Evolutionary conservation across 139 green algal species (phyloP), one percentile per base, ranked within the genome.

Genomic region (Picochlorum costavermella): DNA sequence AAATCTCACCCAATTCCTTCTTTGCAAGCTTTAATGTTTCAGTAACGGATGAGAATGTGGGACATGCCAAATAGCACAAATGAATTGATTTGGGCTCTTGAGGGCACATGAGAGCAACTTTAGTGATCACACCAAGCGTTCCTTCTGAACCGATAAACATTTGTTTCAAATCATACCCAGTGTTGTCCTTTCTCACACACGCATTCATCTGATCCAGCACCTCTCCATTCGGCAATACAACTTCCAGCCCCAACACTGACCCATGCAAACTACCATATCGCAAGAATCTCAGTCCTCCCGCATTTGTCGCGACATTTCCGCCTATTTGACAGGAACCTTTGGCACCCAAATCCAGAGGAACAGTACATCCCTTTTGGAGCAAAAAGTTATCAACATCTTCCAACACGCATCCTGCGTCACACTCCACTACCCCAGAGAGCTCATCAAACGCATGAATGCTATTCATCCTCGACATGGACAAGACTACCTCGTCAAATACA

Each of bases 91-190:
- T 5, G 5, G 88, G 77, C 11, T 64, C 62, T 2, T 85, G 80
- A 2, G 83, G 78, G 63, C 85, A 91, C 60, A 88, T 76, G 2
- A 98, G 76, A 11, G 86, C 76, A 0, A 93, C 89, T 2, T 75
- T 77, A 1, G 90, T 95, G 36, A 96, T 71, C 5, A 95, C 60
- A n/a, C 86, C 94, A 49, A 99, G 77, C 10, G 84, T 97, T 45
- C 94, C 94, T 73, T 99, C 94, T 3, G 78, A 82, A 2, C 93
- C 94, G 12, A 99, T 95, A 76, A 99, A 96, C 20, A 99, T 80
- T 73, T 99, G 89, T 82, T 98, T 97, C 31, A 99, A 74, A 78
- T 97, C 89, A 59, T 95, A 97, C 49, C 94, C 93, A 1, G 94
- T 98, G 83, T 97, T 98, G 85, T 99, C 92, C 70, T 99, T 98